A percentile compares a stretch with the other conserved stretches of the same genome.
phyloP scores from a whole-genome alignment of 495 filamentous ascomycete genomes.

The Ramalina peruviana region DNA sequence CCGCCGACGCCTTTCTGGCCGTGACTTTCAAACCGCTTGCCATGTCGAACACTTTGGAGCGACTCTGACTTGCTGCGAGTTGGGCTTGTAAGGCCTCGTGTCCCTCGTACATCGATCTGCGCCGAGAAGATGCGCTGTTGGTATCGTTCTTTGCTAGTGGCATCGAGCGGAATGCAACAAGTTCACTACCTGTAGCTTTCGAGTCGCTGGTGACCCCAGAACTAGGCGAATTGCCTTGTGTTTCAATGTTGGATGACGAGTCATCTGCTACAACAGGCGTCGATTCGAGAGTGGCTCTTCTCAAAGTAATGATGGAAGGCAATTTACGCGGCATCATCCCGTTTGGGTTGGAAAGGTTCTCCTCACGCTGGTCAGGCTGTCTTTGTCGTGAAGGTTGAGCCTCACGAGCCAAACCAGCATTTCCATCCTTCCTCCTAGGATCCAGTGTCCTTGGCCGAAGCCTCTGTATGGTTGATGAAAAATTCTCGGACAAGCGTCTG shows the following conservation, averaged over 20 bases:
- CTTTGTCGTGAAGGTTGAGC: not conserved
- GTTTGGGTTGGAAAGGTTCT: not conserved
- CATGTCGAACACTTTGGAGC: not conserved
- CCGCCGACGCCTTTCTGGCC: not conserved
- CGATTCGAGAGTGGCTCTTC: conserved; percentile 12
- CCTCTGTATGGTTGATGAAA: not conserved
- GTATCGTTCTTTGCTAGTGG: not conserved
- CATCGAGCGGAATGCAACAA: conserved; percentile 6
- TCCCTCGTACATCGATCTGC: not conserved
- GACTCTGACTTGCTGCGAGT: not conserved
- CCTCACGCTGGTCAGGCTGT: not conserved
- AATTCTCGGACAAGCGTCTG: not conserved
- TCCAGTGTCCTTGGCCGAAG: not conserved
- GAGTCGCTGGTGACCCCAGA: not conserved
- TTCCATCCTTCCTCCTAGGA: not conserved
- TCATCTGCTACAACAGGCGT: not conserved
- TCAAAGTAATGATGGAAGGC: conserved; percentile 12
- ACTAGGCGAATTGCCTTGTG: not conserved
- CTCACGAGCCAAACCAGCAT: not conserved
- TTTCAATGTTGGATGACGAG: not conserved
- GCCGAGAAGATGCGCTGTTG: not conserved
- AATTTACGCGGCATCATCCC: not conserved
- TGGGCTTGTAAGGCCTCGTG: not conserved
- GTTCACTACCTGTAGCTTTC: conserved; percentile 1
- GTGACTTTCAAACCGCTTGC: not conserved